Conservation (phyloP, 73 alveolate genomes). For the Durusdinium trenchii region DNA sequence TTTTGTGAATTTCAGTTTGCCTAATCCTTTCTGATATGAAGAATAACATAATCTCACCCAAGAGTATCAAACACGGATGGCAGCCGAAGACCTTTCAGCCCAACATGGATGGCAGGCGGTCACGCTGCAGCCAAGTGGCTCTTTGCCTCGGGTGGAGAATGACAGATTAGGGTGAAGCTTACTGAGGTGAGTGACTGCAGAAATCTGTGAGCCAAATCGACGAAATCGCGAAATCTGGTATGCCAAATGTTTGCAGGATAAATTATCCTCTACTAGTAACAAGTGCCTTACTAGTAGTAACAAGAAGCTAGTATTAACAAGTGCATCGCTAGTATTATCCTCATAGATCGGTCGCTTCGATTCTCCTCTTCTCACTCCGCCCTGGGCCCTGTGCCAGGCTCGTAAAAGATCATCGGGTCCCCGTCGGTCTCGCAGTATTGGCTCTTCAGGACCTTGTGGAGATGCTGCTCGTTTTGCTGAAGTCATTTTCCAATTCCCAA, state of each 20-base stretch:
- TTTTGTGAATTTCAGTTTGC: no score
- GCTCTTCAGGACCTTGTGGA: slow-evolving; percentile 65
- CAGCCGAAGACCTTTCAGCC: no score
- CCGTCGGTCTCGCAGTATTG: slow-evolving; percentile 63
- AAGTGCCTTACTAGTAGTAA: neutral
- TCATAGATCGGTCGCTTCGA: neutral
- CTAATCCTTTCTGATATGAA: no score
- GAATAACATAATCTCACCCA: no score
- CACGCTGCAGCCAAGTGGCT: slow-evolving; percentile 21
- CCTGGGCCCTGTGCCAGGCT: slow-evolving; percentile 30
- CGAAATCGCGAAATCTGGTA: no score
- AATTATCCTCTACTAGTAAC: neutral
- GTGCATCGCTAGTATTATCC: neutral
- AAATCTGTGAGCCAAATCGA: neutral
- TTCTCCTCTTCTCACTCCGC: neutral
- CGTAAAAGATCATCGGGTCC: slow-evolving; percentile 77
- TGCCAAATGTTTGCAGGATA: neutral
- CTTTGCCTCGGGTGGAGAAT: neutral
- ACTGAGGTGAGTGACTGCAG: neutral
- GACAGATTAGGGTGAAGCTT: neutral
- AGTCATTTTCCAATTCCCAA: neutral
- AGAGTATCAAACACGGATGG: no score
- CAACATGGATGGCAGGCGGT: no score
- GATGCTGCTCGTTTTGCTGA: neutral
- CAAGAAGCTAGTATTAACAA: neutral